Evolutionary conservation across 2,329 filamentous ascomycete genomes (phyloP).

Genomic region (Verticillium tricorpus): DNA sequence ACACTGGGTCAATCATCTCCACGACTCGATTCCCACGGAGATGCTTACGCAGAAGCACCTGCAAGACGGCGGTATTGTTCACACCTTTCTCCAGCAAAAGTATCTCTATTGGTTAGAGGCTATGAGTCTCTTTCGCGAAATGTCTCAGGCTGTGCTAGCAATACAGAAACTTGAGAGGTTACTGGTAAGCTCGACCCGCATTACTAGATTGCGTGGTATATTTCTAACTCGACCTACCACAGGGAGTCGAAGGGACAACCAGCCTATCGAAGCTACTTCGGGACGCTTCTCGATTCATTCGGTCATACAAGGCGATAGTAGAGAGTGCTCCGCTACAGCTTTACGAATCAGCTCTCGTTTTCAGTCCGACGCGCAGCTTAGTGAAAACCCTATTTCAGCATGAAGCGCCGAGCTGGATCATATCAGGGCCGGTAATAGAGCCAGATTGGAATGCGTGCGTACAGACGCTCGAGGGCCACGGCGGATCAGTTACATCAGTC

Average conservation of each 20-base stretch:
- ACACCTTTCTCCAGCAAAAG: slow-evolving; percentile 28
- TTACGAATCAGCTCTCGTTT: slow-evolving; percentile 27
- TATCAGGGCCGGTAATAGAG: slow-evolving; percentile 3
- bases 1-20: slow-evolving; percentile 17
- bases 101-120: slow-evolving; percentile 39
- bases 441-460: slow-evolving; percentile 8
- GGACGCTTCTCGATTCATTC: slow-evolving; percentile 24
- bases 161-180: slow-evolving; percentile 13
- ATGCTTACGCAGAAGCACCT: slow-evolving; percentile 9
- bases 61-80: slow-evolving; percentile 18
- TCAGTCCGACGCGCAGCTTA: slow-evolving; percentile 20
- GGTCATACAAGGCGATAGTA: slow-evolving; percentile 18
- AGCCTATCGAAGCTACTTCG: too few species aligned
- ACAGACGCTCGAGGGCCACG: slow-evolving; percentile 17
- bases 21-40: slow-evolving; percentile 1
- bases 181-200: too few species aligned
- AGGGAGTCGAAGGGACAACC: too few species aligned
- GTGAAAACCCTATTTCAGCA: slow-evolving; percentile 12
- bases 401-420: slow-evolving; percentile 14
- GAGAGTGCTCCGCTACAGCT: slow-evolving; percentile 23
- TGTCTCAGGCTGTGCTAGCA: slow-evolving; percentile 17
- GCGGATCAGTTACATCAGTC: slow-evolving; percentile 5
- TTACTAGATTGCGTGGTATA: too few species aligned
- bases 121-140: slow-evolving; percentile 26
- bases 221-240: too few species aligned